A percentile compares a stretch with the other conserved stretches of the same genome.
Evolutionary conservation across 2,329 filamentous ascomycete species (phyloP).

Genomic region (Apiospora kogelbergensis): DNA sequence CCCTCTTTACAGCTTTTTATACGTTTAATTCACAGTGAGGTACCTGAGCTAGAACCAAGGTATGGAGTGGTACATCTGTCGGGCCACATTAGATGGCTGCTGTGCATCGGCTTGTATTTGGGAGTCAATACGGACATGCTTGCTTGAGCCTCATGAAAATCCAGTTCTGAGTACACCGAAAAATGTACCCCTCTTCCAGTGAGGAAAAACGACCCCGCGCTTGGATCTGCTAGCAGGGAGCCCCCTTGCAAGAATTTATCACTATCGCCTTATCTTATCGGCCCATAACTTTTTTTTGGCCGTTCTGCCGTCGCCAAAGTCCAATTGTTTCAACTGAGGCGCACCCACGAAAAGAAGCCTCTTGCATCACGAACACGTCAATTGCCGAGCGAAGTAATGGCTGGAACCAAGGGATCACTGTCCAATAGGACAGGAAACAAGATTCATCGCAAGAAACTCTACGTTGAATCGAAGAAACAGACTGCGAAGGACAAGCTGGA

Average conservation of each 20-base stretch:
- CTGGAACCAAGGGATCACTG: slow-evolving; percentile 17
- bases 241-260: background rate
- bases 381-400: slow-evolving; percentile 8
- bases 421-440: slow-evolving; percentile 65
- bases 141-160: background rate
- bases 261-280: background rate
- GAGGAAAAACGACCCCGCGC: background rate
- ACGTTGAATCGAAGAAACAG: slow-evolving; percentile 77
- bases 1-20: background rate
- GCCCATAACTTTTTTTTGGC: background rate
- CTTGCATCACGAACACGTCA: background rate
- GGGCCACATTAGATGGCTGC: background rate
- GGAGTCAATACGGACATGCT: background rate
- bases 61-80: background rate
- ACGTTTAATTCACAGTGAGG: background rate
- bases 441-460: slow-evolving; percentile 72
- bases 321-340: background rate
- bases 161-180: background rate
- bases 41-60: background rate
- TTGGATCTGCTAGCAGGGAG: background rate
- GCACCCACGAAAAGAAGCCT: background rate
- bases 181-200: background rate
- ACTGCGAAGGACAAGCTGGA: slow-evolving; percentile 74
- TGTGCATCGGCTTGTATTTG: background rate
- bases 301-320: background rate